phyloP scores from a whole-genome alignment of 2,329 filamentous ascomycete genomes.

The Sclerotinia subarctica region DNA sequence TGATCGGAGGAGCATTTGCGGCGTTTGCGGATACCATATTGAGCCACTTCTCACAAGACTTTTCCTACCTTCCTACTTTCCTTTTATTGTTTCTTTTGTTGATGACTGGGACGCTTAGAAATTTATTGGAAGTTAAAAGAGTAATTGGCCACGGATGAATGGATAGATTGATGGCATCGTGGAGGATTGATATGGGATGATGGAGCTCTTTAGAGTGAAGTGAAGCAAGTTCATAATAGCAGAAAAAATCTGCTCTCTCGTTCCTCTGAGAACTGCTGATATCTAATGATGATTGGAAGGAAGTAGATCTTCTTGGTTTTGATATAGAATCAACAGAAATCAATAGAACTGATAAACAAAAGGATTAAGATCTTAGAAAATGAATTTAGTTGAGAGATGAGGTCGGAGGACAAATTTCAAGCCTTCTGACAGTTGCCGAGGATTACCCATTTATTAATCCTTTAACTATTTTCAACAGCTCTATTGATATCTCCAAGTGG shows the following conservation, averaged over 20 bases:
- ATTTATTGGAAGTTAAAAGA: not conserved
- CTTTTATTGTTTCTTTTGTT: not conserved
- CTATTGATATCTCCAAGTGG: not conserved
- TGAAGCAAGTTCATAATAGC: not conserved
- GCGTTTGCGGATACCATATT: not conserved
- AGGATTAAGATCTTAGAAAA: not conserved
- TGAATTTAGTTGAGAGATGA: not conserved
- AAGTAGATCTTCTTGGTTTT: not conserved
- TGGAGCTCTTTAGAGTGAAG: not conserved
- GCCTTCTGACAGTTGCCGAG: not conserved
- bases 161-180: not conserved
- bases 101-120: not conserved
- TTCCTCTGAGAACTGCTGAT: not conserved
- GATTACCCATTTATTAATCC: not conserved
- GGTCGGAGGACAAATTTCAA: not conserved
- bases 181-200: not conserved
- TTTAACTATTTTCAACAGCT: not conserved
- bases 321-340: not conserved
- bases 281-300: not conserved
- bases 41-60: not conserved
- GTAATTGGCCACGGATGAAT: conserved; percentile 40
- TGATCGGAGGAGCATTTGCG: not conserved
- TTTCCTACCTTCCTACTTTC: too few relatives aligned
- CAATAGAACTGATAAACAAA: not conserved
- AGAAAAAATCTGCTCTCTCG: not conserved